Evolutionary conservation across 371 early-diverging fungal genomes (phyloP).

Genomic region (Mucor racemosus): DNA sequence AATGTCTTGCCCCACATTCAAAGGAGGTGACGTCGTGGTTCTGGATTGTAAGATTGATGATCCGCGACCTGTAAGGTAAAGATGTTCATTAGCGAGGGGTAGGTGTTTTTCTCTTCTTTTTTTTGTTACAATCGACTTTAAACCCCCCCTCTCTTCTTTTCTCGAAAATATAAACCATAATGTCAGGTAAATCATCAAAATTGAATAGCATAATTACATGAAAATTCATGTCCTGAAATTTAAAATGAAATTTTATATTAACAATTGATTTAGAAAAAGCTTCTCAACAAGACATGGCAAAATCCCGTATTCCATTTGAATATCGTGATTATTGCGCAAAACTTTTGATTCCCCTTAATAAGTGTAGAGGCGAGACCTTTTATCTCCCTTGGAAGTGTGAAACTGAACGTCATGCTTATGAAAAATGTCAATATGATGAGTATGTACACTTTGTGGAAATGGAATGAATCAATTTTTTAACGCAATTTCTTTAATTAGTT

Average conservation of each 20-base stretch:
- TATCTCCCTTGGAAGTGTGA: constrained; percentile 95
- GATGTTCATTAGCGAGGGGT: neutral
- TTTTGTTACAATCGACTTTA: neutral
- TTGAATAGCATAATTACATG: neutral
- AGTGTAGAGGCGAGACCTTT: constrained; percentile 84
- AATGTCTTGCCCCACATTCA: constrained; percentile 1
- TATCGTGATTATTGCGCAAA: constrained; percentile 96
- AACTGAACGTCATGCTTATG: constrained; percentile 86
- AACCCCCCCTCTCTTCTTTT: constrained; percentile 7
- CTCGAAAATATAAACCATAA: neutral
- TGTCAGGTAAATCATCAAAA: neutral
- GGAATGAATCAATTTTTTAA: too few relatives aligned
- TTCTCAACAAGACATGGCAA: constrained; percentile 84
- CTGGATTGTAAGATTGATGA: constrained; percentile 1
- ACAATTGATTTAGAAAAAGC: constrained; percentile 65
- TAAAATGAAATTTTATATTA: too few relatives aligned
- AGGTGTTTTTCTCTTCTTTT: neutral
- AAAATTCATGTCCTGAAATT: neutral
- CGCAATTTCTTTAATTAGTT: constrained; percentile 14
- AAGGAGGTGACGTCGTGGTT: constrained; percentile 4
- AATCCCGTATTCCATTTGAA: constrained; percentile 83
- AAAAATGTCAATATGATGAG: constrained; percentile 97
- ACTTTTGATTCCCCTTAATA: constrained; percentile 87
- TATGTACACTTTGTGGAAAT: too few relatives aligned
- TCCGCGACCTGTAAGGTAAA: neutral